phyloP scores from a whole-genome alignment of 441 rosid species.

The Populus tomentosa region DNA sequence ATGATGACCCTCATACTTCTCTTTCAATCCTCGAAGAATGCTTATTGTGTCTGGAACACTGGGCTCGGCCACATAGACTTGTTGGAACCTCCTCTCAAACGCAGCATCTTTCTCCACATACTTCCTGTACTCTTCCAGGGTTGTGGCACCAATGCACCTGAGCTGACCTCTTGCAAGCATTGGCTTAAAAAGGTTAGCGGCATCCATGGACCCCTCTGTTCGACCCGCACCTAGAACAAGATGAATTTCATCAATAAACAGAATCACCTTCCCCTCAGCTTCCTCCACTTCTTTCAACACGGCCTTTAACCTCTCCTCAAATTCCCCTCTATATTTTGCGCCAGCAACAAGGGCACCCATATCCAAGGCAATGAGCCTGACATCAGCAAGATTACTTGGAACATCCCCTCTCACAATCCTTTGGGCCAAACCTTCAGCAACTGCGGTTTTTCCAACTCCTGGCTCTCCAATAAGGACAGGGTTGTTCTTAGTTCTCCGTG shows the following conservation, averaged over 20 bases:
- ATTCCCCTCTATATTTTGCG: slow-evolving; percentile 83
- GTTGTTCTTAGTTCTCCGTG: slow-evolving; percentile 83
- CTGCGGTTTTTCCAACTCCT: slow-evolving; percentile 94
- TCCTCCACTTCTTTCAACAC: slow-evolving; percentile 92
- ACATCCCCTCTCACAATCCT: slow-evolving; percentile 90
- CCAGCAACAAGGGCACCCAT: slow-evolving; percentile 93
- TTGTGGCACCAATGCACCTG: slow-evolving; percentile 92
- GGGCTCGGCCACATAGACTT: slow-evolving; percentile 94
- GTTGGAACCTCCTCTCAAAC: slow-evolving; percentile 91
- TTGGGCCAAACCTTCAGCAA: slow-evolving; percentile 89
- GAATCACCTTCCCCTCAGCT: slow-evolving; percentile 82
- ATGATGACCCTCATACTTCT: slow-evolving; percentile 92
- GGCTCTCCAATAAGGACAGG: slow-evolving; percentile 96
- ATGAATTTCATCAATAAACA: slow-evolving; percentile 92
- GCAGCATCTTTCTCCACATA: slow-evolving; percentile 98
- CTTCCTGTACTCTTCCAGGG: slow-evolving; percentile 82
- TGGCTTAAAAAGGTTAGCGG: slow-evolving; percentile 89
- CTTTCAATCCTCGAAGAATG: slow-evolving; percentile 90
- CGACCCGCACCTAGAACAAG: slow-evolving; percentile 87
- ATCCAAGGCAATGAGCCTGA: slow-evolving; percentile 77
- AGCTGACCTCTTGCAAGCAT: slow-evolving; percentile 99
- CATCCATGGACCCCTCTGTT: slow-evolving; percentile 91
- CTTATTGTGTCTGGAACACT: slow-evolving; percentile 76
- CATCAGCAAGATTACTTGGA: slow-evolving; percentile 83
- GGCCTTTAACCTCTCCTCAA: slow-evolving; percentile 73